These are phyloP conservation scores for Diplodia scrobiculata DNA, from an alignment of 2,329 filamentous ascomycete species.

Conservation along the genomic window DNA sequence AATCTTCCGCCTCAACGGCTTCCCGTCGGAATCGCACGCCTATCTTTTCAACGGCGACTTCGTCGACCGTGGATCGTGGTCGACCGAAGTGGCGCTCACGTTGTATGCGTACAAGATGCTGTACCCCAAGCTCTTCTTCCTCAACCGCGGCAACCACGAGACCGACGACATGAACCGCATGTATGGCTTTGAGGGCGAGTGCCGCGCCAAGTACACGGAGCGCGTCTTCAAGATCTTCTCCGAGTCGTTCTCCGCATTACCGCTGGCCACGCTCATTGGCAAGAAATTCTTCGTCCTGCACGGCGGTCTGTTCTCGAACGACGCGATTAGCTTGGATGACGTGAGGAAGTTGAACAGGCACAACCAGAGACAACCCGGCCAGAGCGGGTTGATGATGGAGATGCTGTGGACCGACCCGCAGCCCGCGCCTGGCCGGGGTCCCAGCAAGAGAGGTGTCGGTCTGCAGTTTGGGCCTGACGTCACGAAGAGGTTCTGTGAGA, in stretches of 20 bases:
- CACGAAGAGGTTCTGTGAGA: conserved; percentile 94
- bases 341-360: conserved; percentile 91
- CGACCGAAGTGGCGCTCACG: conserved; percentile 89
- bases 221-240: conserved; percentile 96
- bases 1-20: conserved; percentile 88
- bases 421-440: conserved; percentile 77
- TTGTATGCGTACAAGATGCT: conserved; percentile 98
- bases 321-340: conserved; percentile 87
- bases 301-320: conserved; percentile 93
- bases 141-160: conserved; percentile 98
- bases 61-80: conserved; percentile 97
- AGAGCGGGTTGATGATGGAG: conserved; percentile 98
- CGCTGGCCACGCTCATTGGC: conserved; percentile 87
- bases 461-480: conserved; percentile 96
- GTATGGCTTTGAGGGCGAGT: conserved; percentile 98
- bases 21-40: conserved; percentile 79
- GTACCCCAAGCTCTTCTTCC: conserved; percentile 81
- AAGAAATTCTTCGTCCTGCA: conserved; percentile 90
- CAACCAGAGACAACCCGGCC: conserved; percentile 87
- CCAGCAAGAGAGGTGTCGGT: conserved; percentile 94
- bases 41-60: conserved; percentile 99
- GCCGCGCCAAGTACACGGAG: conserved; percentile 97
- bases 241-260: conserved; percentile 93
- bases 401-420: conserved; percentile 99
- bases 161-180: conserved; percentile 99